phyloP scores from a whole-genome alignment of 1,139 yeast genomes.

The Blastobotrys proliferans region DNA sequence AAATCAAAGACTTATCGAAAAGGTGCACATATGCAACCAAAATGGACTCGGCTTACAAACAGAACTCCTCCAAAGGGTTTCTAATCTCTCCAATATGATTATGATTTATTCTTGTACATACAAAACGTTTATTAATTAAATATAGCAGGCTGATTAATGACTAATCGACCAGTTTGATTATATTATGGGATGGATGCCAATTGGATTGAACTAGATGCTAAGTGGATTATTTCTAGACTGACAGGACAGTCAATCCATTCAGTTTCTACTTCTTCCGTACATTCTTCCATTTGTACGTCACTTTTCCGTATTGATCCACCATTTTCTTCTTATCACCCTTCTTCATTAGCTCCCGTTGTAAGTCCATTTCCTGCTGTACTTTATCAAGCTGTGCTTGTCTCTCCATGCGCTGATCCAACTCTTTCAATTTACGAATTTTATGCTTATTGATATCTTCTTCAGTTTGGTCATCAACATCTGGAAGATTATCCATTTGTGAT shows the following conservation, averaged over 20 bases:
- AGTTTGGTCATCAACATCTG: constrained; percentile 4
- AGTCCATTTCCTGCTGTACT: constrained; percentile 68
- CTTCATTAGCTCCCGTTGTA: constrained; percentile 83
- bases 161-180: constrained; percentile 1
- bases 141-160: background rate
- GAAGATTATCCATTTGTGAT: constrained; percentile 45
- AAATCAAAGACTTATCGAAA: constrained; percentile 77
- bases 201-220: background rate
- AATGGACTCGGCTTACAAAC: constrained; percentile 82
- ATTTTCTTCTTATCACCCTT: constrained; percentile 82
- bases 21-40: constrained; percentile 69
- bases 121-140: too few species aligned
- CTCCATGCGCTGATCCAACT: constrained; percentile 42
- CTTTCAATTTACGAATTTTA: constrained; percentile 59
- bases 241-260: background rate
- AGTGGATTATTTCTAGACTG: background rate
- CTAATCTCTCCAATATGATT: constrained; percentile 33
- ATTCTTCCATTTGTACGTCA: constrained; percentile 79
- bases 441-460: constrained; percentile 37
- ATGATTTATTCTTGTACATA: constrained; percentile 2
- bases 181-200: too few species aligned
- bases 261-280: constrained; percentile 64
- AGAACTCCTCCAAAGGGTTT: constrained; percentile 79
- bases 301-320: constrained; percentile 58
- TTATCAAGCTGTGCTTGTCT: constrained; percentile 62